phyloP scores from a whole-genome alignment of 768 basidiomycete genomes.

The Suillus americanus region DNA sequence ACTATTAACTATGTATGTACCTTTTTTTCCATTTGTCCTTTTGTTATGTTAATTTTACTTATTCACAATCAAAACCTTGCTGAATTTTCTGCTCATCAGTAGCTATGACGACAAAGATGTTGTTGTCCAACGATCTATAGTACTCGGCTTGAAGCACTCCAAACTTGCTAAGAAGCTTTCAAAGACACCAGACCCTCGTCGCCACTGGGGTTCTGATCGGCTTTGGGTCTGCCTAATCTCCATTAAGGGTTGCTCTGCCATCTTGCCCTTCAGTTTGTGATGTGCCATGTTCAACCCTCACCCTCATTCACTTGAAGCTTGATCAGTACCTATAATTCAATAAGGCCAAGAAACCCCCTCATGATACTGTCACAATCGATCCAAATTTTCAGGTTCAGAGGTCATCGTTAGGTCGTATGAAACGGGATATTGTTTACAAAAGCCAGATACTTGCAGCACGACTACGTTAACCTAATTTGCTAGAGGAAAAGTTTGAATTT shows the following conservation, averaged over 20 bases:
- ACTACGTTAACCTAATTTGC: neutral
- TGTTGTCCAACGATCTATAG: no score
- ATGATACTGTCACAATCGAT: neutral
- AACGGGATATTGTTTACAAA: neutral
- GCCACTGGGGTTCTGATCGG: neutral
- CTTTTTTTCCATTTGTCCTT: neutral
- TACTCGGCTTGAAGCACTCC: no score
- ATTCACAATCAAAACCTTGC: neutral
- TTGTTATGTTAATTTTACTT: neutral
- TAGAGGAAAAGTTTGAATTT: neutral
- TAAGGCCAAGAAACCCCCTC: constrained; percentile 11
- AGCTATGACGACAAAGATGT: no score
- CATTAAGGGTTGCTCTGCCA: neutral
- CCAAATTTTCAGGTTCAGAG: neutral
- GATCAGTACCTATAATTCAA: constrained; percentile 16
- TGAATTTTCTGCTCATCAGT: no score
- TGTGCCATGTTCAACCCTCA: neutral
- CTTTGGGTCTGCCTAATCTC: neutral
- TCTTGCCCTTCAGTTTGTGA: neutral
- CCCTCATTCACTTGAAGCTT: neutral
- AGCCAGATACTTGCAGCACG: neutral
- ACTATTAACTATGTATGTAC: neutral
- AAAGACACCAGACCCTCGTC: neutral
- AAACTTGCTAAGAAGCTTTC: neutral
- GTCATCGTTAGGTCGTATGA: neutral